phyloP scores from a whole-genome alignment of 176 grass and related monocot species.

The Triticum urartu region DNA sequence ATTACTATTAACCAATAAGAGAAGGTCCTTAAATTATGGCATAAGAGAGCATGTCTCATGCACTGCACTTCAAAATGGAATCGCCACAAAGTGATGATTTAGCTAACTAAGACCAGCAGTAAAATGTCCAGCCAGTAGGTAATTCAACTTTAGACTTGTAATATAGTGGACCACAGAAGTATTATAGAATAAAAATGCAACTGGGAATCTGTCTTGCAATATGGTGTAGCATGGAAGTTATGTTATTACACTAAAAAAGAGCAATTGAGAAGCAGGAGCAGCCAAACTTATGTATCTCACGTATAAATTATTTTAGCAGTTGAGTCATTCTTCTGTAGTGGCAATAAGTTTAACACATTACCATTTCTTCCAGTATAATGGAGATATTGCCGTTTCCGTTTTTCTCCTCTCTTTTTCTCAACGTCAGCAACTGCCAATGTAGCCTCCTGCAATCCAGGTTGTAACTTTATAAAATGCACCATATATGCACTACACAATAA shows the following conservation, averaged over 20 bases:
- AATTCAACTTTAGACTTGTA: not conserved
- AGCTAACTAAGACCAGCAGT: not conserved
- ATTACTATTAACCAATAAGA: not conserved
- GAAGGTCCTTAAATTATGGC: not conserved
- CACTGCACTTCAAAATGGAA: not conserved
- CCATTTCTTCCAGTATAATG: conserved; percentile 51
- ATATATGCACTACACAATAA: not conserved
- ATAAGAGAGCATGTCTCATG: not conserved
- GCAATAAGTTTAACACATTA: conserved; percentile 26
- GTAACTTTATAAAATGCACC: conserved; percentile 2
- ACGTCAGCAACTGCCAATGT: conserved; percentile 66
- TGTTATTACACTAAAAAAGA: not conserved
- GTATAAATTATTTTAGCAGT: not conserved
- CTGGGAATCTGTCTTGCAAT: not conserved
- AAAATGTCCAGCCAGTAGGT: not conserved
- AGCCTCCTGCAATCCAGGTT: conserved; percentile 66
- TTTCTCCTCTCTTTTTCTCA: conserved; percentile 83
- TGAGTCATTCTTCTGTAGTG: not conserved
- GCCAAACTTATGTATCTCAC: not conserved
- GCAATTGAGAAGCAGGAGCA: not conserved
- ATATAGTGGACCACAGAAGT: not conserved
- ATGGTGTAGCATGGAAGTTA: not conserved
- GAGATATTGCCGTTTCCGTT: conserved; percentile 49
- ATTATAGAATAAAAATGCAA: not conserved
- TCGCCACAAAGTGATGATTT: not conserved